phyloP scores from a whole-genome alignment of 768 basidiomycete species.

The Pleurotus tuber-regium region DNA sequence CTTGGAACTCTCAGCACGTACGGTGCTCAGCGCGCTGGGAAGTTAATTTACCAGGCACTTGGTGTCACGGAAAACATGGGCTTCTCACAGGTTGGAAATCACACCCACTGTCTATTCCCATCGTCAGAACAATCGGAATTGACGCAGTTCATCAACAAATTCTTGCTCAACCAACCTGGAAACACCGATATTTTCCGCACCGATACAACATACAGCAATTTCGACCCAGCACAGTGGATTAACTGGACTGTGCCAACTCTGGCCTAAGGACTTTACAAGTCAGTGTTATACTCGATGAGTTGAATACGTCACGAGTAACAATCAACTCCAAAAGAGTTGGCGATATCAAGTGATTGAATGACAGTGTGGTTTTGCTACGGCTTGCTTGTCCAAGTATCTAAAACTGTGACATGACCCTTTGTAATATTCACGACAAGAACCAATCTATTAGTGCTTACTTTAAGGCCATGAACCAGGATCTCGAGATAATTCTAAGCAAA shows the following conservation, averaged over 20 bases:
- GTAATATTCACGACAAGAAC: no score
- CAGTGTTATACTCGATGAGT: no score
- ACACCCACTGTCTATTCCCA: constrained; percentile 56
- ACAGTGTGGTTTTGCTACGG: no score
- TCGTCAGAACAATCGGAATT: constrained; percentile 40
- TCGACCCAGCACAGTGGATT: constrained; percentile 41
- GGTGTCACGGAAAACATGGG: constrained; percentile 47
- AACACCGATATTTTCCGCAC: constrained; percentile 47
- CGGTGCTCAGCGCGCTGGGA: constrained; percentile 50
- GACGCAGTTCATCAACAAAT: constrained; percentile 54
- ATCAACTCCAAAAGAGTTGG: no score
- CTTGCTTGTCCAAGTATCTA: no score
- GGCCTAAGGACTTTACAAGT: no score
- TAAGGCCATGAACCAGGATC: no score
- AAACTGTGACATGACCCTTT: no score
- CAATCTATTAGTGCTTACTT: no score
- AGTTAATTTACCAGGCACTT: constrained; percentile 49
- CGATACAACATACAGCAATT: constrained; percentile 40
- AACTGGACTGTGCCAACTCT: constrained; percentile 49
- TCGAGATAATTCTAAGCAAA: no score
- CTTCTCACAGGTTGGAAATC: constrained; percentile 51
- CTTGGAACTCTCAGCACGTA: constrained; percentile 47
- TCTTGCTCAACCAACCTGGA: constrained; percentile 44
- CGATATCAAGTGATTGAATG: no score
- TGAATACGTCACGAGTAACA: no score